Evolutionary conservation across 2,329 filamentous ascomycete species (phyloP).

Genomic region (Iodosphaeria phyllophila): DNA sequence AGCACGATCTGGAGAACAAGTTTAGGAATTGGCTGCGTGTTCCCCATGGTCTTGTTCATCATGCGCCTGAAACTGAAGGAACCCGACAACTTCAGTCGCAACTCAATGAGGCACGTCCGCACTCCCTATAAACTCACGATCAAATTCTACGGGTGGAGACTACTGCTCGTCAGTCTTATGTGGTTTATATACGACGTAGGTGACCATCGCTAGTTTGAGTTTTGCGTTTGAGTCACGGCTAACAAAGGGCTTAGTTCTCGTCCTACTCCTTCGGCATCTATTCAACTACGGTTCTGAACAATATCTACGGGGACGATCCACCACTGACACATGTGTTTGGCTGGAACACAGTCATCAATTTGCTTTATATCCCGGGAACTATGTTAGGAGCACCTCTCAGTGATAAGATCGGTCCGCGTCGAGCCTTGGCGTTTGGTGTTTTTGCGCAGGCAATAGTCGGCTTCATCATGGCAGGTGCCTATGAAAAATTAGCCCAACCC

Average conservation of each 20-base stretch:
- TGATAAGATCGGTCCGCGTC: constrained; percentile 63
- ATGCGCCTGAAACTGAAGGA: constrained; percentile 58
- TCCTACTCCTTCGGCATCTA: constrained; percentile 77
- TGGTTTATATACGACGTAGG: constrained; percentile 70
- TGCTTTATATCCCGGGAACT: constrained; percentile 77
- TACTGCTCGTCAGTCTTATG: constrained; percentile 52
- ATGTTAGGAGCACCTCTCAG: constrained; percentile 58
- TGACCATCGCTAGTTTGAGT: constrained; percentile 1
- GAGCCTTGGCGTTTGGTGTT: constrained; percentile 55
- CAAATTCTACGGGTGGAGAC: constrained; percentile 54
- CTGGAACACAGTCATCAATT: constrained; percentile 75
- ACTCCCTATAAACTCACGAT: constrained; percentile 36
- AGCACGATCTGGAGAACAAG: constrained; percentile 67
- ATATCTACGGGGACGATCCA: constrained; percentile 37
- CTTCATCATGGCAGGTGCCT: constrained; percentile 76
- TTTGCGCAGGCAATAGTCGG: constrained; percentile 57
- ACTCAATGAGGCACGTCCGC: constrained; percentile 44
- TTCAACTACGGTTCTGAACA: constrained; percentile 52
- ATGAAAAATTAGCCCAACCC: constrained; percentile 46
- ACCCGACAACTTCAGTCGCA: constrained; percentile 55
- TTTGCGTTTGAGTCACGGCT: not conserved
- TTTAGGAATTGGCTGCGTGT: constrained; percentile 62
- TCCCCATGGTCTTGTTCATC: constrained; percentile 51
- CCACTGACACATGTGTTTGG: constrained; percentile 65
- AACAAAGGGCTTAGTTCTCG: constrained; percentile 36